Evolutionary conservation across 805 yeast species (phyloP).

Genomic region (Kregervanrija pseudodelftensis): DNA sequence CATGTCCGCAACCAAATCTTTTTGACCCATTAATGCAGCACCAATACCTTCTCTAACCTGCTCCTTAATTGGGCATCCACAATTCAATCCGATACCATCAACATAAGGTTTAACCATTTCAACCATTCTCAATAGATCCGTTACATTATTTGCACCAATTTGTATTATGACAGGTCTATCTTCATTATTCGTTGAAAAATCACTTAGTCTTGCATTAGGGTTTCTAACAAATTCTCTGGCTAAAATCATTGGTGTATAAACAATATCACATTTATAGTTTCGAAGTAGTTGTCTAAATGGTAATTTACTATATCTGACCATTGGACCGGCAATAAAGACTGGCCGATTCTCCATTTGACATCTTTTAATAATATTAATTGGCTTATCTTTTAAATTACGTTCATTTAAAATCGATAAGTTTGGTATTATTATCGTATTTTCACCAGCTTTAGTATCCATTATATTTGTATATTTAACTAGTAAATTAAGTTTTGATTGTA

Average conservation of each 20-base stretch:
- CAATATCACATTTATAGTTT: constrained; percentile 69
- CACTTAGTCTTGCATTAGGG: constrained; percentile 70
- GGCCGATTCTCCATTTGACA: constrained; percentile 44
- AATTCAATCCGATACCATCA: constrained; percentile 91
- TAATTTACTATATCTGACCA: constrained; percentile 93
- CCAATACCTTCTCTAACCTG: constrained; percentile 96
- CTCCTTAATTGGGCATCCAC: constrained; percentile 96
- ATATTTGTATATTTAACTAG: too few relatives aligned
- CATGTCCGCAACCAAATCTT: constrained; percentile 76
- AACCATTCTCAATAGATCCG: constrained; percentile 74
- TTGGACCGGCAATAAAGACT: constrained; percentile 78
- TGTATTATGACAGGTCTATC: constrained; percentile 80
- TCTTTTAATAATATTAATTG: constrained; percentile 42
- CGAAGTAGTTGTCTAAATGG: constrained; percentile 82
- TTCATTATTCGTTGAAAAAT: constrained; percentile 68
- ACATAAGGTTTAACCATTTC: constrained; percentile 86
- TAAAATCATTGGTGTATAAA: constrained; percentile 92
- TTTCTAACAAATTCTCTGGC: constrained; percentile 93
- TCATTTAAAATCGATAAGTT: constrained; percentile 13
- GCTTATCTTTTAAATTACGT: constrained; percentile 42
- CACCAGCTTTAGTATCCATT: not conserved
- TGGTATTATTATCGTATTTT: constrained; percentile 6
- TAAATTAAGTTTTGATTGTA: too few relatives aligned
- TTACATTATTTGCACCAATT: constrained; percentile 81
- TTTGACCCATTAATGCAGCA: constrained; percentile 84